phyloP scores from a whole-genome alignment of 2,329 filamentous ascomycete genomes.

The Ascochyta koolunga region DNA sequence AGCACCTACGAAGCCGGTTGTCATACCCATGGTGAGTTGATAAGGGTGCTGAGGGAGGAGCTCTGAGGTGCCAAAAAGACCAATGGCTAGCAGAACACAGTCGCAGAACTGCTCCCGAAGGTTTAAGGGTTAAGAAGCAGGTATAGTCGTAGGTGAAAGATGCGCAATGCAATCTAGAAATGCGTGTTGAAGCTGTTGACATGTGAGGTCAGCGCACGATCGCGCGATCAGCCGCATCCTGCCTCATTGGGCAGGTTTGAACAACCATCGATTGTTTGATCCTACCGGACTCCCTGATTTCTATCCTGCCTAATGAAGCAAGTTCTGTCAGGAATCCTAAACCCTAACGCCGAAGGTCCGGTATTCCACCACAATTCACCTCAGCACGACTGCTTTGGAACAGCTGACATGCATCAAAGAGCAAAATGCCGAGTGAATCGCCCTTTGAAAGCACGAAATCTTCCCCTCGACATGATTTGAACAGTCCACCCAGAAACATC shows the following conservation, averaged over 20 bases:
- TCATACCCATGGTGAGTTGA: conserved; percentile 55
- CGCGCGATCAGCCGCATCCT: conserved; percentile 11
- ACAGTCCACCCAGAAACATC: too few relatives aligned
- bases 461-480: too few relatives aligned
- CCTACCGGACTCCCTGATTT: too few relatives aligned
- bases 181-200: conserved; percentile 3
- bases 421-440: too few relatives aligned
- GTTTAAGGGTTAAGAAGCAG: background rate
- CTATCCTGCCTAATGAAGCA: too few relatives aligned
- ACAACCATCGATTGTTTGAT: background rate
- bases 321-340: too few relatives aligned
- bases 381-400: too few relatives aligned
- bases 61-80: background rate
- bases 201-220: conserved; percentile 15
- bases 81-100: conserved; percentile 4
- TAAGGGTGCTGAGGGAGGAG: background rate
- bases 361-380: too few relatives aligned
- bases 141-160: background rate
- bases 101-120: background rate
- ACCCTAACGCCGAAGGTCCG: too few relatives aligned
- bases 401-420: too few relatives aligned
- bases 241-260: conserved; percentile 6
- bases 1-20: conserved; percentile 56
- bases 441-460: too few relatives aligned
- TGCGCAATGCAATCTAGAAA: background rate